Conservation (phyloP, 495 filamentous ascomycete species). For the Pyrenula aspistea region DNA sequence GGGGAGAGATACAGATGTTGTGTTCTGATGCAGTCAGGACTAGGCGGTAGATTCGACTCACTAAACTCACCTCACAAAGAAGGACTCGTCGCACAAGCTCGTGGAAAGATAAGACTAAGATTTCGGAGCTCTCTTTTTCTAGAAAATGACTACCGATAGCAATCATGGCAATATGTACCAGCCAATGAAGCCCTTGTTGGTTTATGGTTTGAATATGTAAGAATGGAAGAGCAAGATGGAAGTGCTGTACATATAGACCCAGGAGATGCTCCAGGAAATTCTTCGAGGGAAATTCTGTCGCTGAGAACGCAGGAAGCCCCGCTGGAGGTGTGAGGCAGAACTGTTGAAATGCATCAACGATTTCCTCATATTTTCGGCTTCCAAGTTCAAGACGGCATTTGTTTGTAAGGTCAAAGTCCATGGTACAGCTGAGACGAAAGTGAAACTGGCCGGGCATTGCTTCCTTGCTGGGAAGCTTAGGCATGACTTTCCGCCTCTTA, state of each 20-base stretch:
- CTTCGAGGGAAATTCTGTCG: conserved; percentile 20
- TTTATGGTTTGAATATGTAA: conserved; percentile 30
- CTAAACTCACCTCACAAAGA: conserved; percentile 22
- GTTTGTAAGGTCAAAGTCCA: neutral
- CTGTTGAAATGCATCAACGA: conserved; percentile 20
- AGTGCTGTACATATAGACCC: conserved; percentile 24
- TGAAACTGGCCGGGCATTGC: neutral
- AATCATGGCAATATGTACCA: conserved; percentile 28
- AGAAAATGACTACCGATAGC: conserved; percentile 32
- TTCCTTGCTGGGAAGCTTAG: conserved; percentile 6
- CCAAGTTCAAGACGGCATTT: conserved; percentile 10
- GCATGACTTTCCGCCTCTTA: conserved; percentile 6
- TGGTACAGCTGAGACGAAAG: neutral
- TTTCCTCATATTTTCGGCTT: conserved; percentile 18
- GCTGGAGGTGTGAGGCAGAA: conserved; percentile 24
- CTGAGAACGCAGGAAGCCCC: conserved; percentile 25
- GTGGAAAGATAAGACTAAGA: conserved; percentile 23
- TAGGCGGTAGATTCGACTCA: too few species aligned
- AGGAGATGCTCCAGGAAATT: conserved; percentile 21
- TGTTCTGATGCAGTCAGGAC: neutral
- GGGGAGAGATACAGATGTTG: neutral
- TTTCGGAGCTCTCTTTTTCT: conserved; percentile 13
- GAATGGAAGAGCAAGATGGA: conserved; percentile 32
- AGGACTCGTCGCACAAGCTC: conserved; percentile 33
- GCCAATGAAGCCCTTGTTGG: conserved; percentile 27